Conservation (phyloP, 352 stramenopile genomes). For the Globisporangium ultimum region DNA sequence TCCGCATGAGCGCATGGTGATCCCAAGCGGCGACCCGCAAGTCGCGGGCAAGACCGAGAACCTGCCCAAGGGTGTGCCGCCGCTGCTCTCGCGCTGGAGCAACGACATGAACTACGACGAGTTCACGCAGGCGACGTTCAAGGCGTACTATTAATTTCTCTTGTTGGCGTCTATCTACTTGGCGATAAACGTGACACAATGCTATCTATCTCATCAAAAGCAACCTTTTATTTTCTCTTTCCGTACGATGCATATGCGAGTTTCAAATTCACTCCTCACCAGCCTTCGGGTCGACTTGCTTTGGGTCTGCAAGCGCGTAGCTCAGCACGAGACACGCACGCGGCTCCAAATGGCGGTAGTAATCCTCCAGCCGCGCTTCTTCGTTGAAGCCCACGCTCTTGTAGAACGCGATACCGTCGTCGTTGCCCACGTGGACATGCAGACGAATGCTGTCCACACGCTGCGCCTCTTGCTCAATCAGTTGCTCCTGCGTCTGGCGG, state of each 20-base stretch:
- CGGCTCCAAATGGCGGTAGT: conserved; percentile 64
- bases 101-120: conserved; percentile 89
- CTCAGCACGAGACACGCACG: conserved; percentile 49
- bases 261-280: not conserved
- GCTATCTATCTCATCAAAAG: conserved; percentile 7
- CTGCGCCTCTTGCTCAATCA: conserved; percentile 4
- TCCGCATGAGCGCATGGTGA: conserved; percentile 76
- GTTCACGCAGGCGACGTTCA: conserved; percentile 90
- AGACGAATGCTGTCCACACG: conserved; percentile 28
- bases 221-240: not conserved
- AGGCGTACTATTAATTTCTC: conserved; percentile 80
- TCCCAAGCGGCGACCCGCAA: conserved; percentile 43
- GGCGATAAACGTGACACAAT: not conserved
- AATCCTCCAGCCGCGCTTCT: conserved; percentile 42
- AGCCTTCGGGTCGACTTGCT: not conserved
- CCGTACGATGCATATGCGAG: not conserved
- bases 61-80: conserved; percentile 74
- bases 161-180: not conserved
- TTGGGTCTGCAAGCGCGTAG: conserved; percentile 17
- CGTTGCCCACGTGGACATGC: conserved; percentile 62
- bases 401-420: conserved; percentile 65
- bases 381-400: conserved; percentile 42
- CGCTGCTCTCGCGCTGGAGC: conserved; percentile 84
- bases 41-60: conserved; percentile 67
- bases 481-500: conserved; percentile 7